Evolutionary conservation across 2,329 filamentous ascomycete genomes (phyloP).

Genomic region (Colletotrichum sublineola): DNA sequence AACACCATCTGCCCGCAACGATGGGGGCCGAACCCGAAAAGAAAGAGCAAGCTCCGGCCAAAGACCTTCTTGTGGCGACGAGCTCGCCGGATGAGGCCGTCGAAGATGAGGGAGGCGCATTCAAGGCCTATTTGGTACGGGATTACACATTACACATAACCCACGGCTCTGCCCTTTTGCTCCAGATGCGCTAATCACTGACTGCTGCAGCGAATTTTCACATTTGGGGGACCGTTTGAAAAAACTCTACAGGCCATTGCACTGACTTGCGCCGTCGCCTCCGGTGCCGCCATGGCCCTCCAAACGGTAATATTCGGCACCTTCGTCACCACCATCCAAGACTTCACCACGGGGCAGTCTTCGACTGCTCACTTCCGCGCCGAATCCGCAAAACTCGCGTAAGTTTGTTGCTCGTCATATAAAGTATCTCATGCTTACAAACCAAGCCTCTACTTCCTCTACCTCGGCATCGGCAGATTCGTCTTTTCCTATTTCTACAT

Average conservation of each 20-base stretch:
- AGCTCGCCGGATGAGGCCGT: conserved; percentile 31
- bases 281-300: conserved; percentile 54
- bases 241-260: conserved; percentile 48
- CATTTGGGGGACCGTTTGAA: conserved; percentile 48
- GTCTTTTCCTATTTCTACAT: conserved; percentile 62
- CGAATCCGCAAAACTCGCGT: conserved; percentile 52
- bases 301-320: conserved; percentile 56
- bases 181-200: neutral
- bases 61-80: conserved; percentile 10
- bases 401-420: conserved; percentile 5
- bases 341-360: conserved; percentile 49
- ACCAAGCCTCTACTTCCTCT: conserved; percentile 67
- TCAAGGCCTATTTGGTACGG: conserved; percentile 43
- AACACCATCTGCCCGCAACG: neutral
- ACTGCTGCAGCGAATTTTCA: conserved; percentile 48
- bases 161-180: neutral
- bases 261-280: conserved; percentile 52
- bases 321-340: conserved; percentile 53
- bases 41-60: conserved; percentile 23
- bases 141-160: neutral
- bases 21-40: conserved; percentile 36
- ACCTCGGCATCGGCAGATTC: conserved; percentile 68
- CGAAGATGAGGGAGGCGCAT: conserved; percentile 39
- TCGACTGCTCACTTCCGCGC: conserved; percentile 48
- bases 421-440: neutral